A percentile compares a stretch with the other conserved stretches of the same genome.
phyloP scores from a whole-genome alignment of 768 basidiomycete genomes.

The Aureoboletus auriporus region DNA sequence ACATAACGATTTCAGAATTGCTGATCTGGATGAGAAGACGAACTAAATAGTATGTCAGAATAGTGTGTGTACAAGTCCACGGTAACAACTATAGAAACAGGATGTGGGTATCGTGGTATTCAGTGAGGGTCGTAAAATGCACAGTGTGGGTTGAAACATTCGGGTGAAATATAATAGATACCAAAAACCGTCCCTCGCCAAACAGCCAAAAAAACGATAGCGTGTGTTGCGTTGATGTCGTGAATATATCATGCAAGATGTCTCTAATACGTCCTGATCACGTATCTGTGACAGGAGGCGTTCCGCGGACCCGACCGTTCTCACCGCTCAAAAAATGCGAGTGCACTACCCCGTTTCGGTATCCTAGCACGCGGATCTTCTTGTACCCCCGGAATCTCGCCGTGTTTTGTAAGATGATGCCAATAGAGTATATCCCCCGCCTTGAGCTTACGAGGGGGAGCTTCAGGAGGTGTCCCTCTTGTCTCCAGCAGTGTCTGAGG shows the following conservation, averaged over 20 bases:
- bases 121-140: conserved; percentile 27
- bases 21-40: conserved; percentile 6
- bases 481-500: conserved; percentile 11
- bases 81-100: conserved; percentile 26
- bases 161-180: conserved; percentile 25
- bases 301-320: conserved; percentile 11
- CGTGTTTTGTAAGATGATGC: conserved; percentile 69
- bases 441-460: conserved; percentile 38
- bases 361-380: conserved; percentile 56
- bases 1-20: conserved; percentile 20
- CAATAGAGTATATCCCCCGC: conserved; percentile 67
- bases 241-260: conserved; percentile 23
- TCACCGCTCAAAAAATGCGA: conserved; percentile 27
- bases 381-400: conserved; percentile 66
- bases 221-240: conserved; percentile 21
- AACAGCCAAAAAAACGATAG: conserved; percentile 12
- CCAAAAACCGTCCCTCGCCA: conserved; percentile 17
- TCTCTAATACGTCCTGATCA: conserved; percentile 3
- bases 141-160: conserved; percentile 27
- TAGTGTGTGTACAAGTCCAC: conserved; percentile 22
- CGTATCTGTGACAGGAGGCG: conserved; percentile 9
- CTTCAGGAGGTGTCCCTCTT: conserved; percentile 14
- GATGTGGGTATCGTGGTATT: conserved; percentile 34
- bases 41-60: conserved; percentile 18
- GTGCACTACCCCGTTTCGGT: conserved; percentile 4